These are phyloP conservation scores for grape (Vitis vinifera) DNA, from an alignment of 164 flowering plant species.

Conservation along the genomic window ASM3070453v1 NC_081813.1:725001-725500, in stretches of 20 bases:
- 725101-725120: neutral
- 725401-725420: too few relatives aligned
- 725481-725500: too few relatives aligned
- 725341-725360: too few relatives aligned
- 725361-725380: too few relatives aligned
- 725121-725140: neutral
- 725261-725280: neutral
- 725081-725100: neutral
- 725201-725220: neutral
- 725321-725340: too few relatives aligned
- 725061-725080: neutral
- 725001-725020: neutral
- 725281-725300: neutral
- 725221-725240: neutral
- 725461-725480: too few relatives aligned
- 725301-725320: too few relatives aligned
- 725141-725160: neutral
- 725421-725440: too few relatives aligned
- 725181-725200: slow-evolving; percentile 22
- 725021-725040: neutral
- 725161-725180: slow-evolving; percentile 63
- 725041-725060: neutral
- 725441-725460: too few relatives aligned
- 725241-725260: neutral
- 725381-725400: too few relatives aligned